Percentiles rank a stretch among this genome's conserved stretches.
phyloP scores from a whole-genome alignment of 192 early-diverging fungal species.

The Entomortierella lignicola region DNA sequence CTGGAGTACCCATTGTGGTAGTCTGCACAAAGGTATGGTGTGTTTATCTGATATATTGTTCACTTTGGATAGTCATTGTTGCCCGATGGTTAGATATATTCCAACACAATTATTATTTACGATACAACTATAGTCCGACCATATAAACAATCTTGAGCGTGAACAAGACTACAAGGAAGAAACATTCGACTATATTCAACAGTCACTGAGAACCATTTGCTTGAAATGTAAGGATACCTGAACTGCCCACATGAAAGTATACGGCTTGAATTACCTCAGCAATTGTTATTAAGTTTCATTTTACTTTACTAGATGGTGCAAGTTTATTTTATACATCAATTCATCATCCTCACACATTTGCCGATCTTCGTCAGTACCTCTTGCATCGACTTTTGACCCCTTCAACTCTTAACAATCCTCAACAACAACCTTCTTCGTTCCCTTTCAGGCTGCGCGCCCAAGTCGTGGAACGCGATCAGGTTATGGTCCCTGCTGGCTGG shows the following conservation, averaged over 20 bases:
- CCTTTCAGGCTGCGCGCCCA: conserved; percentile 77
- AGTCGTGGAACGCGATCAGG: conserved; percentile 88
- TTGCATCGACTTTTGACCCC: conserved; percentile 75
- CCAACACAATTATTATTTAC: background rate
- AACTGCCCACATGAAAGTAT: background rate
- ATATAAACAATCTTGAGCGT: conserved; percentile 78
- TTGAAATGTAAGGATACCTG: conserved; percentile 77
- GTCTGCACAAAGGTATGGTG: conserved; percentile 87
- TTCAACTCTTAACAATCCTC: conserved; percentile 19
- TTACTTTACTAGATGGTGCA: conserved; percentile 77
- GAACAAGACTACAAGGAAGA: conserved; percentile 90
- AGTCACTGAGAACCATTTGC: conserved; percentile 88
- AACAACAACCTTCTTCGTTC: conserved; percentile 52
- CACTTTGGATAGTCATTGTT: background rate
- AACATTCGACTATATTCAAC: conserved; percentile 96
- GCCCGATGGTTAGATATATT: background rate
- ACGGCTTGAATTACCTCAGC: background rate
- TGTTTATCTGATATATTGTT: too few relatives aligned
- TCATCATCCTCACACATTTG: conserved; percentile 79
- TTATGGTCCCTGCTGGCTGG: conserved; percentile 94
- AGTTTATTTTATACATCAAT: conserved; percentile 91
- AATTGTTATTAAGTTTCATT: background rate
- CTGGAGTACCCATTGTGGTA: conserved; percentile 90
- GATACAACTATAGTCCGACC: conserved; percentile 67
- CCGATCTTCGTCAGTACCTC: conserved; percentile 82